These are phyloP conservation scores for Ceriops tagal DNA, from an alignment of 345 rosid genomes.

Conservation along the genomic window DNA sequence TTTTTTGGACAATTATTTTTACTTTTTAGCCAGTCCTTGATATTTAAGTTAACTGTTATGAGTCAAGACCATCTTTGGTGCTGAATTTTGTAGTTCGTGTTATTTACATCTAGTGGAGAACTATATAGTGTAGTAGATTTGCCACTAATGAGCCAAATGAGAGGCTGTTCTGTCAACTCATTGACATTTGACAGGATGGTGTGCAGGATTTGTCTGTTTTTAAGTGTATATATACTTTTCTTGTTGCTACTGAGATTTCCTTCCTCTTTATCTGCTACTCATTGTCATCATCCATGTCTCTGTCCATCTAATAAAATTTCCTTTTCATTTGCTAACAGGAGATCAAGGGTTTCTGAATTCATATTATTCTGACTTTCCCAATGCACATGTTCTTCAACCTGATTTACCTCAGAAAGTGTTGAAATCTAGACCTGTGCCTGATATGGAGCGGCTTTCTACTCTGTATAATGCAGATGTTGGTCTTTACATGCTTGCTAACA, in stretches of 20 bases:
- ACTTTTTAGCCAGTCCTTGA: too few relatives aligned
- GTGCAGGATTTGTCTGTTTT: too few relatives aligned
- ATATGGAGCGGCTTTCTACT: conserved; percentile 92
- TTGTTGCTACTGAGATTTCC: background rate
- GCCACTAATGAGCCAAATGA: too few relatives aligned
- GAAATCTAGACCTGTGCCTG: conserved; percentile 58
- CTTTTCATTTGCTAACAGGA: conserved; percentile 29
- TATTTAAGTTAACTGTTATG: background rate
- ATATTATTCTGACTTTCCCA: conserved; percentile 68
- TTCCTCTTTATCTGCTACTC: background rate
- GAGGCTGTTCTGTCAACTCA: too few relatives aligned
- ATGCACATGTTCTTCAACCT: conserved; percentile 87
- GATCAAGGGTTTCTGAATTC: conserved; percentile 94
- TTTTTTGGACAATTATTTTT: too few relatives aligned
- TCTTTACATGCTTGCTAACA: conserved; percentile 96
- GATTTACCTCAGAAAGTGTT: conserved; percentile 48
- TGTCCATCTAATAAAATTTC: background rate
- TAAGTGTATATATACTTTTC: too few relatives aligned
- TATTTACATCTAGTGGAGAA: background rate
- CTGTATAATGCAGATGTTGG: conserved; percentile 96
- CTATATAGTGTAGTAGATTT: background rate
- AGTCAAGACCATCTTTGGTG: background rate
- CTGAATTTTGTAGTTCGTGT: background rate
- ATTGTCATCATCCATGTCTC: background rate
- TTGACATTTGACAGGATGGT: too few relatives aligned